Percentiles rank a stretch among this genome's conserved stretches.
Conservation (phyloP, 2,329 filamentous ascomycete genomes). For the Cladophialophora chaetospira region DNA sequence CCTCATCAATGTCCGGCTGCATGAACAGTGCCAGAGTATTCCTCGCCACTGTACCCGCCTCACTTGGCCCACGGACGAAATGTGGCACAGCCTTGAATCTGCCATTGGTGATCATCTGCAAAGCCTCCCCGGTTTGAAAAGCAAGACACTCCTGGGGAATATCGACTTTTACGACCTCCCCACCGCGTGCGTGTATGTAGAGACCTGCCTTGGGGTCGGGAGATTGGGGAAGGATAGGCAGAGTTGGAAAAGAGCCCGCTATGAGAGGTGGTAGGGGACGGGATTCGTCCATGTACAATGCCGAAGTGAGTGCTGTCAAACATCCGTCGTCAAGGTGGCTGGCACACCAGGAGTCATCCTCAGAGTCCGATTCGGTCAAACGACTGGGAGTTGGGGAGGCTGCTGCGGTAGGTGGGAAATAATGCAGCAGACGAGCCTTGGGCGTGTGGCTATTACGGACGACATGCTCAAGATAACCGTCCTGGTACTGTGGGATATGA, state of each 20-base stretch:
- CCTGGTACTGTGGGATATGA: slow-evolving; percentile 74
- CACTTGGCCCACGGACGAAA: slow-evolving; percentile 70
- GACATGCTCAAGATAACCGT: slow-evolving; percentile 76
- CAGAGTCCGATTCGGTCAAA: slow-evolving; percentile 1
- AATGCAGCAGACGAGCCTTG: slow-evolving; percentile 88
- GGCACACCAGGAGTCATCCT: slow-evolving; percentile 90
- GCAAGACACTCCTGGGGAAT: slow-evolving; percentile 89
- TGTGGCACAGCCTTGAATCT: slow-evolving; percentile 93
- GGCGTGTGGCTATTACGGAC: slow-evolving; percentile 83
- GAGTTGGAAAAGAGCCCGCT: not conserved
- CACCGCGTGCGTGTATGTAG: slow-evolving; percentile 88
- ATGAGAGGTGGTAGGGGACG: slow-evolving; percentile 34
- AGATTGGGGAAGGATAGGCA: slow-evolving; percentile 66
- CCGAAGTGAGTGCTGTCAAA: slow-evolving; percentile 86
- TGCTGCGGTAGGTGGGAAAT: slow-evolving; percentile 64
- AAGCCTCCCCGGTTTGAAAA: slow-evolving; percentile 90
- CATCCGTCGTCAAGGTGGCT: slow-evolving; percentile 79
- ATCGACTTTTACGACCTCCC: slow-evolving; percentile 79
- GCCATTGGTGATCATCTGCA: slow-evolving; percentile 85
- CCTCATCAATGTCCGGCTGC: slow-evolving; percentile 81
- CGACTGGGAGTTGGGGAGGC: not conserved
- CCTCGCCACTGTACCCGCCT: slow-evolving; percentile 56
- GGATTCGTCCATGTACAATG: slow-evolving; percentile 90
- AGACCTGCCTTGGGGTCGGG: slow-evolving; percentile 83
- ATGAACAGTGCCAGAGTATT: slow-evolving; percentile 97